Evolutionary conservation across 2,329 filamentous ascomycete genomes (phyloP).

Genomic region (Fusarium papillatum): DNA sequence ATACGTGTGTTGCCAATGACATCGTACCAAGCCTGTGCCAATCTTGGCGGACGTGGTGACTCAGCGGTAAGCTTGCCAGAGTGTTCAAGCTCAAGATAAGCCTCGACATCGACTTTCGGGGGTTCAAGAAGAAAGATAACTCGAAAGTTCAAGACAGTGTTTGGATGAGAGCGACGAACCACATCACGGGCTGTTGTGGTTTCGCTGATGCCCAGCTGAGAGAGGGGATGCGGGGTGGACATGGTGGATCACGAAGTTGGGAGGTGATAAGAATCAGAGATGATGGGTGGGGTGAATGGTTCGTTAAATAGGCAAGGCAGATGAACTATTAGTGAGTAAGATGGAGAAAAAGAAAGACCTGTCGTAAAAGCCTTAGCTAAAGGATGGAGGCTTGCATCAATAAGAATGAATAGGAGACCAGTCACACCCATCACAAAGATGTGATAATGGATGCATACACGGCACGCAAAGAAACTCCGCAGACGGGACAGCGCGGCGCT

Average conservation of each 20-base stretch:
- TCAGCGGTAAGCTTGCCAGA: conserved; percentile 45
- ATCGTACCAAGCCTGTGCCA: conserved; percentile 58
- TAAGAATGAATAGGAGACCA: background rate
- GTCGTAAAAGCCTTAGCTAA: background rate
- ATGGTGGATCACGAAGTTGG: conserved; percentile 17
- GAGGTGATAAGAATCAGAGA: background rate
- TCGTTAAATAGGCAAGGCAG: background rate
- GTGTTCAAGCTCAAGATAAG: conserved; percentile 61
- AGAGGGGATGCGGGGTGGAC: conserved; percentile 48
- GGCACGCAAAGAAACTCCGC: background rate
- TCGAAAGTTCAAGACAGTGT: conserved; percentile 57
- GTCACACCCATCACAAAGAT: background rate
- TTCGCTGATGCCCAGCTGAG: conserved; percentile 45
- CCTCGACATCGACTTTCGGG: conserved; percentile 59
- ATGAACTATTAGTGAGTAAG: background rate
- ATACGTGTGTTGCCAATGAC: conserved; percentile 45
- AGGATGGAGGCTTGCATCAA: background rate
- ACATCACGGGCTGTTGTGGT: conserved; percentile 51
- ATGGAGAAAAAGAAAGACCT: background rate
- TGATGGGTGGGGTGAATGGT: background rate
- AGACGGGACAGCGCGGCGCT: background rate
- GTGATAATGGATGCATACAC: background rate
- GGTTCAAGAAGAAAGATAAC: conserved; percentile 65
- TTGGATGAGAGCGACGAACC: conserved; percentile 47
- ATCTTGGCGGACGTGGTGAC: conserved; percentile 48